Evolutionary conservation across 2,329 filamentous ascomycete genomes (phyloP), one percentile per base, ranked within the genome.

Genomic region (Trichoderma brevicompactum): DNA sequence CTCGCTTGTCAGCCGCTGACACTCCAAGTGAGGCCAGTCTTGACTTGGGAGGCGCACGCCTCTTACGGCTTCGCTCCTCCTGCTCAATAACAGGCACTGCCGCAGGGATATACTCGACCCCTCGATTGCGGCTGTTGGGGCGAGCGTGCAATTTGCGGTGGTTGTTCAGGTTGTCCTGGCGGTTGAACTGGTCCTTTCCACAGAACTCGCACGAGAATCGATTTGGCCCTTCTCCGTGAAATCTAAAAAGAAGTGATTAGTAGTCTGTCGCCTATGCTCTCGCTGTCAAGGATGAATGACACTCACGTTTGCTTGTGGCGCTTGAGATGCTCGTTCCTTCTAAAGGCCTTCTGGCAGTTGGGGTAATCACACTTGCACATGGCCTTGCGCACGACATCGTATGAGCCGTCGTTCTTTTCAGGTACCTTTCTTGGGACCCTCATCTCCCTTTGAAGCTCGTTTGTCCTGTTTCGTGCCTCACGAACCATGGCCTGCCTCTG

Each of bases 301-400:
- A 79, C 82, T 77, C 70, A 85, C 83, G 81, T 82, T 61, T 79
- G 78, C 59, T 81, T 77, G 70, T 87, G 84, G 34, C 84, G 79
- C 75, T 85, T 86, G 17, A 86, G 74, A 67, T 87, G 84, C 72
- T 87, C 84, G 28, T 81, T 81, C 64, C 84, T 78, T 69, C 82
- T 81, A 66, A 83, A 85, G 0, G 79, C 79, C 69, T 81, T 81
- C 68, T 78, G 72, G 72, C 83, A 86, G 34, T 78, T 78, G 7
- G 77, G 77, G 38, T 81, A 79, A 15, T 79, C 74, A 68, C 83
- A 85, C 67, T 79, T 77, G 75, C 74, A 82, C 74, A 75, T 79
- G 69, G 75, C 76, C 52, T 75, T 69, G n/a, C 74, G 74, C 10
- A 78, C 76, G 12, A 78, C 75, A n/a, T 78, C 75, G 10, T 78